phyloP scores from a whole-genome alignment of 805 yeast genomes.

The Candida ipomoeae region DNA sequence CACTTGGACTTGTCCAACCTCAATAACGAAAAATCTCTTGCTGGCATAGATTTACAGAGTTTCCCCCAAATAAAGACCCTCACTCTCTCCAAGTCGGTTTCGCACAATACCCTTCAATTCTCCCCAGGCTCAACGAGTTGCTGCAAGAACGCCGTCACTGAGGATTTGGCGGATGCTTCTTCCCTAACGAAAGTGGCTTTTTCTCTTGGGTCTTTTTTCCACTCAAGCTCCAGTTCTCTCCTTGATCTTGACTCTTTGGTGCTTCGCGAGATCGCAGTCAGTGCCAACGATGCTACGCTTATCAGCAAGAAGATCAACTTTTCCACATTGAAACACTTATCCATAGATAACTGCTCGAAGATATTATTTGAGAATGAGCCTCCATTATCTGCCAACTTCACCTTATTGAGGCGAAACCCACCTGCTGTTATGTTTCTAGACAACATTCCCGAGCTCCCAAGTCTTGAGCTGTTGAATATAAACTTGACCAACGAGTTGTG shows the following conservation, averaged over 20 bases:
- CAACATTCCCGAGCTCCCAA: constrained; percentile 3
- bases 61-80: constrained; percentile 9
- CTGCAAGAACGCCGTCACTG: constrained; percentile 9
- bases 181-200: neutral
- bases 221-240: neutral
- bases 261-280: constrained; percentile 9
- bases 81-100: constrained; percentile 5
- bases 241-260: constrained; percentile 8
- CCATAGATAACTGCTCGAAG: constrained; percentile 15
- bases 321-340: constrained; percentile 4
- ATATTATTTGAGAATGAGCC: constrained; percentile 1
- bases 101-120: constrained; percentile 1
- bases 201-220: constrained; percentile 4
- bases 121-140: constrained; percentile 7
- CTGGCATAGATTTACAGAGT: neutral
- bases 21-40: constrained; percentile 1
- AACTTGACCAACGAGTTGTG: constrained; percentile 14
- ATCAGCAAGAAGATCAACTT: constrained; percentile 6
- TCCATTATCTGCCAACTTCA: constrained; percentile 1
- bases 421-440: constrained; percentile 13
- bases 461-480: constrained; percentile 11
- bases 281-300: constrained; percentile 11
- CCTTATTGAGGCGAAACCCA: constrained; percentile 10
- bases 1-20: constrained; percentile 13
- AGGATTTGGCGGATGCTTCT: neutral